Evolutionary conservation across 129 eudicot genomes (phyloP).

Genomic region (Saussurea involucrata): DNA sequence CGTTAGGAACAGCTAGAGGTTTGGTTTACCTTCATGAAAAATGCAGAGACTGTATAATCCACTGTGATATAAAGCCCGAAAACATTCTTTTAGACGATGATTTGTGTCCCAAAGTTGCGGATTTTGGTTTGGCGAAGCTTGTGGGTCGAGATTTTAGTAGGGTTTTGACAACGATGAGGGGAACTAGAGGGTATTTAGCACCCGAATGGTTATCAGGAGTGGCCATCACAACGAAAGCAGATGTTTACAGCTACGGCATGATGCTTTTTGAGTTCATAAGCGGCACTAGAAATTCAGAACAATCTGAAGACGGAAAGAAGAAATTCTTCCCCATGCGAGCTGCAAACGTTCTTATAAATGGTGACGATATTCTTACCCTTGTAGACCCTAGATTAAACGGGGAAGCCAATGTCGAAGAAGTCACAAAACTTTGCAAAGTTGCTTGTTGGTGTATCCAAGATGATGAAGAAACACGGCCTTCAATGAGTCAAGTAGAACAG

Average conservation of each 20-base stretch:
- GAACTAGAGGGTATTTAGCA: conserved; percentile 75
- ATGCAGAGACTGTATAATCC: conserved; percentile 74
- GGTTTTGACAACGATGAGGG: conserved; percentile 73
- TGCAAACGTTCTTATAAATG: conserved; percentile 33
- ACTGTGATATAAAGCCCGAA: conserved; percentile 82
- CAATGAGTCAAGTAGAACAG: conserved; percentile 74
- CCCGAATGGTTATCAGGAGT: conserved; percentile 88
- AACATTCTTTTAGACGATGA: conserved; percentile 62
- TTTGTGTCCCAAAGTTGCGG: conserved; percentile 58
- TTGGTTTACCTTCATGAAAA: conserved; percentile 66
- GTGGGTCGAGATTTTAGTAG: conserved; percentile 73
- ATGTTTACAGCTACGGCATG: conserved; percentile 81
- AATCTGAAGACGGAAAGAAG: conserved; percentile 15
- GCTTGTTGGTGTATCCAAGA: conserved; percentile 90
- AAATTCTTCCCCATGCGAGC: conserved; percentile 49
- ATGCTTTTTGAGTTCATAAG: conserved; percentile 59
- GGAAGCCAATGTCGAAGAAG: conserved; percentile 46
- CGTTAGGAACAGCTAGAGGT: conserved; percentile 67
- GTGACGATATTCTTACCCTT: conserved; percentile 52
- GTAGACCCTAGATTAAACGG: conserved; percentile 47
- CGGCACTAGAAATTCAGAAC: conserved; percentile 49
- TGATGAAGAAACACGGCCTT: conserved; percentile 55
- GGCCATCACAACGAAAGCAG: conserved; percentile 69
- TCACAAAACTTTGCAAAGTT: conserved; percentile 47
- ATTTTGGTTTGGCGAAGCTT: conserved; percentile 81